Conservation (phyloP, 2,329 filamentous ascomycete species). For the Atkinsonella texensis region DNA sequence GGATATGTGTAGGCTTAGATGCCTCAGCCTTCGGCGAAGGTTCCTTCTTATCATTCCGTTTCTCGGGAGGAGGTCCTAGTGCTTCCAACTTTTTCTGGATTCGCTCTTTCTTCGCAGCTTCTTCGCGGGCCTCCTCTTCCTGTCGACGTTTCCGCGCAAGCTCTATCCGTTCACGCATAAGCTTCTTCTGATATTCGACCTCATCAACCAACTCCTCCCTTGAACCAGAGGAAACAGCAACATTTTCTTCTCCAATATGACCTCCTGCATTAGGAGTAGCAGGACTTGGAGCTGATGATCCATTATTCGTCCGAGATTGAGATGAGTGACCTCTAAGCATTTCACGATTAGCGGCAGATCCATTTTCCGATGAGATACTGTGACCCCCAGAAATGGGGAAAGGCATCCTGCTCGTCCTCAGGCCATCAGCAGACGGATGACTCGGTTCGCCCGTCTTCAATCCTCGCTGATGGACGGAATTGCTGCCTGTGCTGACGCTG, state of each 20-base stretch:
- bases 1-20: conserved; percentile 20
- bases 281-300: conserved; percentile 31
- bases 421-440: conserved; percentile 28
- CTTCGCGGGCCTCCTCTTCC: conserved; percentile 59
- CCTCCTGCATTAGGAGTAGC: conserved; percentile 25
- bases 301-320: conserved; percentile 18
- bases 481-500: conserved; percentile 79
- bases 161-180: conserved; percentile 62
- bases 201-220: conserved; percentile 37
- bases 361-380: conserved; percentile 31
- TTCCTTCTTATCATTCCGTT: conserved; percentile 44
- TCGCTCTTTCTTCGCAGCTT: conserved; percentile 58
- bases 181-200: conserved; percentile 52
- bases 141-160: conserved; percentile 54
- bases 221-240: conserved; percentile 17
- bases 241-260: conserved; percentile 17
- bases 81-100: conserved; percentile 62
- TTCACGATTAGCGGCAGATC: conserved; percentile 9
- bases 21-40: conserved; percentile 28
- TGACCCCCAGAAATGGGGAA: conserved; percentile 38
- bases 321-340: conserved; percentile 16
- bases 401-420: conserved; percentile 35
- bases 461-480: conserved; percentile 49
- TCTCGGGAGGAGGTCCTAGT: conserved; percentile 52
- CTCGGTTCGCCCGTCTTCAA: conserved; percentile 30